These are phyloP conservation scores for Naganishia liquefaciens DNA, from an alignment of 1,284 basidiomycete species.

Conservation along the genomic window DNA sequence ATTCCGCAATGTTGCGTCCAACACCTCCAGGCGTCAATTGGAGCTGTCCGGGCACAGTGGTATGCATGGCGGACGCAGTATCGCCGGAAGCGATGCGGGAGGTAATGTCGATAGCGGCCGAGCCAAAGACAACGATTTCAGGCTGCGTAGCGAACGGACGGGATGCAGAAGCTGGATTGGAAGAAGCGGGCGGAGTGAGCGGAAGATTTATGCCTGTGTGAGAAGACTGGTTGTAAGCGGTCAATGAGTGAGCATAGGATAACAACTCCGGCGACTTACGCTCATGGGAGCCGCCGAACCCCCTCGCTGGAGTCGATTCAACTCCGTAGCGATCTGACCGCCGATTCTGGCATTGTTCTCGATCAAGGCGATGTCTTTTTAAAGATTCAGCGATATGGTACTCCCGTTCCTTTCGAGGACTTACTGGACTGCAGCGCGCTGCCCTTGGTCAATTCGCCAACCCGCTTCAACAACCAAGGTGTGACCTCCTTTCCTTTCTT, in stretches of 20 bases:
- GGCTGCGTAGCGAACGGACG: conserved; percentile 30
- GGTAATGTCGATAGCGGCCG: conserved; percentile 82
- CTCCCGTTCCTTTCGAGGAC: conserved; percentile 40
- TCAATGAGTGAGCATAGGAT: conserved; percentile 2
- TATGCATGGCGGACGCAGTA: conserved; percentile 54
- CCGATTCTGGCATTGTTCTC: conserved; percentile 89
- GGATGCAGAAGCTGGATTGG: conserved; percentile 31
- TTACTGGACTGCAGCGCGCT: conserved; percentile 70
- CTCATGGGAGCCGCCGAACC: not conserved
- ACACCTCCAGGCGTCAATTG: conserved; percentile 82
- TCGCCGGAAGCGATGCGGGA: conserved; percentile 56
- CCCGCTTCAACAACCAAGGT: conserved; percentile 87
- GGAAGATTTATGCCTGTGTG: conserved; percentile 17
- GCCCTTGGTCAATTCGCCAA: conserved; percentile 77
- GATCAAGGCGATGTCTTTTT: conserved; percentile 78
- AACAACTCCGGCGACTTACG: not conserved
- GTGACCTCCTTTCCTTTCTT: conserved; percentile 87
- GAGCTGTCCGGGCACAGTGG: conserved; percentile 79
- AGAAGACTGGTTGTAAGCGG: conserved; percentile 18
- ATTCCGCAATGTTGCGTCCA: conserved; percentile 89
- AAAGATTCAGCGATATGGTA: not conserved
- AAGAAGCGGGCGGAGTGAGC: not conserved
- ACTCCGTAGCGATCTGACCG: conserved; percentile 76
- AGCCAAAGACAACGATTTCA: conserved; percentile 70
- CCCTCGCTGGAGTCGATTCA: conserved; percentile 50